Evolutionary conservation across 164 flowering plant genomes (phyloP).

Genomic region (Magnolia sinica): DNA sequence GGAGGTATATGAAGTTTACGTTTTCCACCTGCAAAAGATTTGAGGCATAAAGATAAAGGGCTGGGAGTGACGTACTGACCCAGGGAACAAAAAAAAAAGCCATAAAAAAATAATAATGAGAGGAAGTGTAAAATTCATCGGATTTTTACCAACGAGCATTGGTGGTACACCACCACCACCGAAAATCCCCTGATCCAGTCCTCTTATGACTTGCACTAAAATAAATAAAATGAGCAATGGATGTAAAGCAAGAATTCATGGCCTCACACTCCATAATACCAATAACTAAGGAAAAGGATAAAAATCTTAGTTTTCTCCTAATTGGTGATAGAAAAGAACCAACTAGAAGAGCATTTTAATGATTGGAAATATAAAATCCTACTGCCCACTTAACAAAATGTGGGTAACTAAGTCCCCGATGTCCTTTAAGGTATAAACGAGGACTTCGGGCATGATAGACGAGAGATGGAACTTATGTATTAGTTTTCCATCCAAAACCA

Average conservation of each 20-base stretch:
- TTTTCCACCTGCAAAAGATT: slow-evolving; percentile 62
- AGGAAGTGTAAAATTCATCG: background rate
- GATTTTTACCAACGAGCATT: slow-evolving; percentile 68
- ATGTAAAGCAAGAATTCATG: background rate
- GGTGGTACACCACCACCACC: slow-evolving; percentile 95
- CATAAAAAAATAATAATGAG: background rate
- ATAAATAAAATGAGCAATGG: background rate
- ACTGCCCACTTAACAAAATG: too few species aligned
- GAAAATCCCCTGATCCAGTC: slow-evolving; percentile 84
- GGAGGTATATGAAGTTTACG: slow-evolving; percentile 91
- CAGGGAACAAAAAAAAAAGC: background rate
- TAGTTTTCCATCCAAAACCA: too few species aligned
- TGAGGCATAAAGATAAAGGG: background rate
- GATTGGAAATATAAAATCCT: background rate
- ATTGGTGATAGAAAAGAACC: background rate
- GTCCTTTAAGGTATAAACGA: too few species aligned
- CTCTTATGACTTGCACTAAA: slow-evolving; percentile 55
- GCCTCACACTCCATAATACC: background rate
- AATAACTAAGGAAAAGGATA: background rate
- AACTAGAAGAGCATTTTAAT: too few species aligned
- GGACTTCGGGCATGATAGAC: background rate
- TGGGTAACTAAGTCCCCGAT: too few species aligned
- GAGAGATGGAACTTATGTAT: background rate
- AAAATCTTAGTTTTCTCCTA: background rate
- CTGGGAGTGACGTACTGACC: background rate